Base-by-base conservation (phyloP, 1,284 basidiomycete species). In the Erythrobasidium hasegawianum region DNA sequence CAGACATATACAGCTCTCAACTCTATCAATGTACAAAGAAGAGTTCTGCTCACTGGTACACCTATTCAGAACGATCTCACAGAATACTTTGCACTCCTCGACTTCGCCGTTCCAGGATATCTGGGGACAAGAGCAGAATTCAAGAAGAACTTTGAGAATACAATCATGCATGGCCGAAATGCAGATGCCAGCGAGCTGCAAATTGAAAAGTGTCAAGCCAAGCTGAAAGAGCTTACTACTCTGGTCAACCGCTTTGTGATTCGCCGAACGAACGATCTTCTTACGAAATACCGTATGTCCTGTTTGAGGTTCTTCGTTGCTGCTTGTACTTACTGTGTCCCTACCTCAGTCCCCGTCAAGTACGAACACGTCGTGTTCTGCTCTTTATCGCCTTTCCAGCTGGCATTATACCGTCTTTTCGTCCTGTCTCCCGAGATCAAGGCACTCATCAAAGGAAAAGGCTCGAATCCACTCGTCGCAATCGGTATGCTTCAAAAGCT, bases 361-460 rank as follows among this genome's bases (percentile, higher is more conserved):
- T 97, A 98, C 80, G 95, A 98, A 78, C 93, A 97, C 70, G 96
- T 98, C 71, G 96, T 99, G 0, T 99, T 98, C 79, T 97, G 95
- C 78, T 83, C 85, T 54, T 84, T 93, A 14, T 94, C 92, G 1
- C 82, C 87, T 1, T 88, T 98, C 74, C 95, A 99, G 75, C 81
- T 93, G 4, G 82, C 87, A 1, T 81, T 99, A 2, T 99, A 99
- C 78, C 86, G 87, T 43, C 83, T 91, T 52, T 98, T 99, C 76
- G 95, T 97, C 71, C 87, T 87, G 2, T 96, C 94, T 7, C 92
- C 94, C 10, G 91, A 93, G 74, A 96, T 97, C 73, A 90, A 92
- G 76, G 89, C 89, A 14, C 81, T 97, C 16, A 83, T 98, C 2
- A 87, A 90, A 20, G 96, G 96, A 26, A 84, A 85, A 56, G 86